phyloP scores from a whole-genome alignment of 129 eudicot species.

The Arctium minus region DNA sequence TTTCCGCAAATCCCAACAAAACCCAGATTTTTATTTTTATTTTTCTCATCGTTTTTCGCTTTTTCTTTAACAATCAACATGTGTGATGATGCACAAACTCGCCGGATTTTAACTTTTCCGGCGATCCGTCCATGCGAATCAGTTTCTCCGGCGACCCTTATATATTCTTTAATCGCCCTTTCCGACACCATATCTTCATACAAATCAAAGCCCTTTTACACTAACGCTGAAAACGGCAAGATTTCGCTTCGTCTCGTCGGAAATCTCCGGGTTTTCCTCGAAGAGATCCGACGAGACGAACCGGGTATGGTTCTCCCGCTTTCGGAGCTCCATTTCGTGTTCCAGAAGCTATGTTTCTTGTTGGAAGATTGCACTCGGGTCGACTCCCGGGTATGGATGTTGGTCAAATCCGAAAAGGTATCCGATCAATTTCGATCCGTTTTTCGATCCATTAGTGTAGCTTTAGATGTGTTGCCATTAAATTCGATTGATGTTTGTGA shows the following conservation, averaged over 20 bases:
- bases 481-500: slow-evolving; percentile 7
- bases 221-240: slow-evolving; percentile 44
- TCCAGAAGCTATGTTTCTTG: slow-evolving; percentile 63
- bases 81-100: slow-evolving; percentile 43
- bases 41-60: not conserved
- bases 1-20: slow-evolving; percentile 4
- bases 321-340: slow-evolving; percentile 76
- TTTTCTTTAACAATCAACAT: slow-evolving; percentile 40
- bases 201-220: slow-evolving; percentile 36
- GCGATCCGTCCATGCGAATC: slow-evolving; percentile 78
- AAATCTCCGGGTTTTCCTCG: slow-evolving; percentile 36
- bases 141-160: slow-evolving; percentile 47
- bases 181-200: slow-evolving; percentile 36
- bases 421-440: slow-evolving; percentile 39
- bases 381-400: slow-evolving; percentile 62
- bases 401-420: slow-evolving; percentile 39
- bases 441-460: slow-evolving; percentile 47
- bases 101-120: slow-evolving; percentile 82
- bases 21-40: not conserved
- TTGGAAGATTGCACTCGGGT: slow-evolving; percentile 50
- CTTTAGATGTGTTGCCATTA: slow-evolving; percentile 59
- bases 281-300: slow-evolving; percentile 39
- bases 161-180: slow-evolving; percentile 52
- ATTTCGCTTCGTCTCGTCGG: slow-evolving; percentile 40
- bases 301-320: slow-evolving; percentile 23